A percentile compares a stretch with the other conserved stretches of the same genome.
Evolutionary conservation across 208 protist genomes (phyloP).

Genomic region (Acanthamoeba culbertsoni): DNA sequence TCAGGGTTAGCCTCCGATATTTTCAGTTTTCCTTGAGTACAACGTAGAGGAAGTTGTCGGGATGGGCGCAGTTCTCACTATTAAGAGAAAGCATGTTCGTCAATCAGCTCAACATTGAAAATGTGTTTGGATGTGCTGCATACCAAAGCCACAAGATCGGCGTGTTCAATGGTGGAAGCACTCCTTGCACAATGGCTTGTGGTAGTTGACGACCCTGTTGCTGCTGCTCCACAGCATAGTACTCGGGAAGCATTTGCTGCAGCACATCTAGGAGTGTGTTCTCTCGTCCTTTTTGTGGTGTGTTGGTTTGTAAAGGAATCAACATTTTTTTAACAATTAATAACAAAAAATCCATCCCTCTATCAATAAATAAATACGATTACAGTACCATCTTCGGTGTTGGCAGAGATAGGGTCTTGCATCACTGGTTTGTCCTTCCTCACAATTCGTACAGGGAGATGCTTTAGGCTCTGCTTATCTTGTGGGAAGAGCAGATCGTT

Average conservation of each 20-base stretch:
- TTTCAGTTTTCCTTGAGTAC: background rate
- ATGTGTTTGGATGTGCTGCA: background rate
- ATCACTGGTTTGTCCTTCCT: background rate
- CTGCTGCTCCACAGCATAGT: background rate
- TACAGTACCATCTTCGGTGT: background rate
- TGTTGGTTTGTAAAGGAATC: background rate
- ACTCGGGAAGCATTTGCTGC: conserved; percentile 28
- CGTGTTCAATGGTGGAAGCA: conserved; percentile 34
- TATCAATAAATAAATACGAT: background rate
- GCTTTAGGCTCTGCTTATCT: background rate
- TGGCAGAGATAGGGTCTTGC: conserved; percentile 26
- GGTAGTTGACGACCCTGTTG: background rate
- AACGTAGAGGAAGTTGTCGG: conserved; percentile 46
- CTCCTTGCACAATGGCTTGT: conserved; percentile 16
- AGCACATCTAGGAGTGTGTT: conserved; percentile 1
- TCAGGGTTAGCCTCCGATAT: too few species aligned
- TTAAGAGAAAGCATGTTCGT: background rate
- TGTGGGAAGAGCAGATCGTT: conserved; percentile 30
- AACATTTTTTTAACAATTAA: background rate
- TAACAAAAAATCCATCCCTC: background rate
- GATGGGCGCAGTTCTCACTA: conserved; percentile 38
- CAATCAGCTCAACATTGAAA: background rate
- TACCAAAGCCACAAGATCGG: conserved; percentile 21
- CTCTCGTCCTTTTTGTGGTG: background rate
- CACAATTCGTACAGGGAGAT: conserved; percentile 5